Conservation (phyloP, 192 early-diverging fungal species). For the Entomortierella beljakovae region DNA sequence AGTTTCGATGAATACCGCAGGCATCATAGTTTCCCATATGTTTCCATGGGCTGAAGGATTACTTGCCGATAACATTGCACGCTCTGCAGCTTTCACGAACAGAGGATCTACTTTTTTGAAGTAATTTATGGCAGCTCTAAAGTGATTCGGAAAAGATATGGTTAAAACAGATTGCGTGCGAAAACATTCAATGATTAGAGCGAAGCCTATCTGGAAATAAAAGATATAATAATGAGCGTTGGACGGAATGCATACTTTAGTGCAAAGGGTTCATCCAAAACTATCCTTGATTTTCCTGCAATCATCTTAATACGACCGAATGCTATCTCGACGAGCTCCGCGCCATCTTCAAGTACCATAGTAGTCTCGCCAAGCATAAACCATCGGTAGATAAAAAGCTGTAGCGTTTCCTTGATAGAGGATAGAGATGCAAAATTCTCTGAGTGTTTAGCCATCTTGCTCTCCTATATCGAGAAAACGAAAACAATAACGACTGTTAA, state of each 20-base stretch:
- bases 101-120: constrained; percentile 31
- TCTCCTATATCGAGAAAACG: not conserved
- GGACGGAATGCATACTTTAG: not conserved
- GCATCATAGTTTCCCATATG: constrained; percentile 42
- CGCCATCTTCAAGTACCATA: constrained; percentile 24
- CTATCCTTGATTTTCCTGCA: constrained; percentile 12
- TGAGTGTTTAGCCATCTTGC: constrained; percentile 5
- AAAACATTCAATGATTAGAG: not conserved
- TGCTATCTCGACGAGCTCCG: constrained; percentile 13
- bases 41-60: constrained; percentile 20
- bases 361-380: constrained; percentile 12
- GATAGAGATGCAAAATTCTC: constrained; percentile 3
- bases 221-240: not conserved
- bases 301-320: constrained; percentile 43
- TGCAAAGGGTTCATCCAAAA: constrained; percentile 38
- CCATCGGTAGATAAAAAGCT: constrained; percentile 25
- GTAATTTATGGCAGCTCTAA: not conserved
- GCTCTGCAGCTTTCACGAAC: constrained; percentile 16
- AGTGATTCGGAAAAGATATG: not conserved
- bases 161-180: not conserved
- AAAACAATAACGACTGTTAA: too few relatives aligned
- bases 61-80: constrained; percentile 19
- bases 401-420: constrained; percentile 10
- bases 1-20: constrained; percentile 24
- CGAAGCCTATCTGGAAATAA: not conserved